Base-by-base conservation (phyloP, 306 rosid genomes). In the Styphnolobium japonicum region DNA sequence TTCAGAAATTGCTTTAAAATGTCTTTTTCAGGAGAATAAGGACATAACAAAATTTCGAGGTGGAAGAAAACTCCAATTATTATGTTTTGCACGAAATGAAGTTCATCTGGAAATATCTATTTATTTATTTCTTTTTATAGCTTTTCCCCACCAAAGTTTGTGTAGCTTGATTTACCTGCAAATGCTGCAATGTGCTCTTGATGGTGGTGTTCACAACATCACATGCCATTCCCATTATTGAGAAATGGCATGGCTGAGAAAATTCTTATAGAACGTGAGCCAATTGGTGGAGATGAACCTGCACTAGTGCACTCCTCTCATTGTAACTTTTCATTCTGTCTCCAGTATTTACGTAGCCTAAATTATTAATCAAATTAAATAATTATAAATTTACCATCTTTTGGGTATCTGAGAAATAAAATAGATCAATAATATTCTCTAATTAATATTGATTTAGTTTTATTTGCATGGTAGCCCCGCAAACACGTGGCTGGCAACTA, bases 221-320 rank as follows among this genome's bases (percentile, higher is more conserved):
- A 84, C 88, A 82, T 84, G 88, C 64, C 19, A 23, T 25, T 62
- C 75, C 71, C 65, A 89, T 84, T 72, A 87, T 87, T 84, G 85
- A 84, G 79, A 39, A 45, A 70, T 67, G 88, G 80, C 87, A 86
- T 86, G 87, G 83, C 25, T 22, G 22, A 10, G 66, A 42, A 73
- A 62, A 43, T 61, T 73, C 55, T 49, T 10, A 27, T 21, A 14
- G 0, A 37, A 56, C 10, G 6, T 14, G 39, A 42, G 43, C 37
- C 72, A 57, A 73, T n/a, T n/a, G 48, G 69, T 62, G 80, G 73
- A 25, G n/a, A 72, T 19, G 11, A 31, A 34, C 39, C 64, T 61
- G 61, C 82, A n/a, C n/a, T n/a, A n/a, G n/a, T n/a, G n/a, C n/a
- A 63, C 60, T 34, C 75, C 58, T 46, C 67, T 25, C 72, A 52